Evolutionary conservation across 176 grass and related monocot genomes (phyloP).

Genomic region (Juncus effusus): DNA sequence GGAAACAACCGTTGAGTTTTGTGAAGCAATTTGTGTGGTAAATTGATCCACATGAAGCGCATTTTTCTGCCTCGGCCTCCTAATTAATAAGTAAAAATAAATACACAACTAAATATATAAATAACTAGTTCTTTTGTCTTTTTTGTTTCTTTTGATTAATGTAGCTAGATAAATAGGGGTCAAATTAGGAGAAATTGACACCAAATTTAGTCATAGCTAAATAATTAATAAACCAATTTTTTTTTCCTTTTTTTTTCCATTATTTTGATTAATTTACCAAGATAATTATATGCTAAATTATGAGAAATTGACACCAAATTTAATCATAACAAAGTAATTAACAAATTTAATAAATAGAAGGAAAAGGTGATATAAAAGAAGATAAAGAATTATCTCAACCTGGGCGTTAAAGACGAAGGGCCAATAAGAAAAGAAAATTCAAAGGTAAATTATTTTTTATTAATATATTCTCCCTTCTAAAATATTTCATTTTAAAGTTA

Average conservation of each 20-base stretch:
- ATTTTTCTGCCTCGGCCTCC: constrained; percentile 84
- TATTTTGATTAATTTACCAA: no score
- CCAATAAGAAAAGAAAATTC: constrained; percentile 88
- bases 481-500: no score
- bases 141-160: no score
- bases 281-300: no score
- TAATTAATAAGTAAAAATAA: constrained; percentile 20
- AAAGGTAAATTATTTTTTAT: constrained; percentile 38
- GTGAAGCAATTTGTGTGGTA: constrained; percentile 80
- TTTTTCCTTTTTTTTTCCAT: no score
- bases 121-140: neutral
- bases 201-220: no score
- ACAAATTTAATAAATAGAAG: constrained; percentile 29
- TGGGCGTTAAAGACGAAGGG: constrained; percentile 78
- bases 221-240: no score
- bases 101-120: neutral
- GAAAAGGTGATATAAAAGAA: constrained; percentile 89
- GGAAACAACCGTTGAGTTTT: constrained; percentile 47
- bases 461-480: no score
- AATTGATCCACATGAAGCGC: constrained; percentile 69
- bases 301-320: no score
- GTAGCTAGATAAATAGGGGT: no score
- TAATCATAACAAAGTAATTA: no score
- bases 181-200: no score
- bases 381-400: constrained; percentile 60